Evolutionary conservation across 2,329 filamentous ascomycete species (phyloP), one percentile per base, ranked within the genome.

Genomic region (Arthroderma sp.): DNA sequence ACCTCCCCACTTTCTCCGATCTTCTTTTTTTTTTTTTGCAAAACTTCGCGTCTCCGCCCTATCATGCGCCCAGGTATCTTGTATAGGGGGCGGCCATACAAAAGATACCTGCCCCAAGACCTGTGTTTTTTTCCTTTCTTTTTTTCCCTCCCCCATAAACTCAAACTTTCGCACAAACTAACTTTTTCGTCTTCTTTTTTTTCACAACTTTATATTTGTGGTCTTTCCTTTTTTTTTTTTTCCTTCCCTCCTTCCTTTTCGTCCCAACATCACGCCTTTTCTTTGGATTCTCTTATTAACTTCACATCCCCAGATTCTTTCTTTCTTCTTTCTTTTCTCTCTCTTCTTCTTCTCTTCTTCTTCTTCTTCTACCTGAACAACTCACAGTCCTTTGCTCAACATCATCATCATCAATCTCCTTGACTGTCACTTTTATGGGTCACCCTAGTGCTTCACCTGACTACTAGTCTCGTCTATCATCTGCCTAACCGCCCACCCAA

Each of bases 221-320:
- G 45, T 44, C 27, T 42, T 43, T 50, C 43, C 46, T 47, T 45
- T 46, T 45, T 47, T 51, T 44, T 51, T 47, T 42, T 40, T 63
- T 60, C 15, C 62, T 59, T 56, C 73, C 68, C 40, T 65, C 59
- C 27, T 58, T 59, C 32, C 59, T 66, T 3, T 73, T 62, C 11
- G 66, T 31, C 11, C 39, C 39, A 34, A 10, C 30, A 36, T 36
- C 32, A 10, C 30, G 6, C 30, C 30, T 36, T 31, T 34, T 36
- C 31, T 31, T 34, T 22, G 15, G 15, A 22, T 22, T 22, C 15
- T 22, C 15, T 22, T 22, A 22, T 22, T 22, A 22, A 22, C 15
- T 22, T 22, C 15, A 22, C 40, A 42, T 68, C 46, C 64, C 64
- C 38, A 62, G 57, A 4, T 40, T 43, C 10, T 52, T 53, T 22